These are phyloP conservation scores for Pichia eremophila DNA, from an alignment of 805 yeast genomes.

Conservation along the genomic window DNA sequence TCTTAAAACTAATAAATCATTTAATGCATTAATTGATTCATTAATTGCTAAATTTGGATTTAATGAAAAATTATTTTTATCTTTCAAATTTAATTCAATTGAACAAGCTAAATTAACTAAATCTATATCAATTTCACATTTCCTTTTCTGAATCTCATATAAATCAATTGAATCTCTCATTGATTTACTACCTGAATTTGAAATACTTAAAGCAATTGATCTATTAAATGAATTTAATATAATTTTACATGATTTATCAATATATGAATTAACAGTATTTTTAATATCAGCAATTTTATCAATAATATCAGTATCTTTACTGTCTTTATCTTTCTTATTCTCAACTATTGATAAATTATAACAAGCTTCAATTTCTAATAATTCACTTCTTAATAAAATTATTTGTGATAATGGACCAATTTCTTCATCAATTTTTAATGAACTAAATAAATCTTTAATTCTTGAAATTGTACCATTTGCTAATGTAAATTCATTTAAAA, in stretches of 20 bases:
- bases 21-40: conserved; percentile 5
- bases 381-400: conserved; percentile 1
- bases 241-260: conserved; percentile 7
- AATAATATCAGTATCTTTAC: background rate
- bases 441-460: conserved; percentile 8
- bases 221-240: conserved; percentile 7
- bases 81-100: background rate
- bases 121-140: conserved; percentile 1
- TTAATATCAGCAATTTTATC: conserved; percentile 1
- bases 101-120: background rate
- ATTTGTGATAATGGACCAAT: conserved; percentile 1
- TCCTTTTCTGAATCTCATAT: conserved; percentile 1
- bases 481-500: conserved; percentile 5
- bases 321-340: background rate
- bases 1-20: conserved; percentile 43
- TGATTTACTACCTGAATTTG: conserved; percentile 3
- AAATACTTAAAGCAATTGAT: conserved; percentile 2
- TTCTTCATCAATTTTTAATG: conserved; percentile 4
- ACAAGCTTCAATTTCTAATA: conserved; percentile 3
- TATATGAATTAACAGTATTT: conserved; percentile 3
- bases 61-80: background rate
- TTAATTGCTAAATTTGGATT: conserved; percentile 1
- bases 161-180: conserved; percentile 2
- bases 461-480: conserved; percentile 8
- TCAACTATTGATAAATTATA: background rate